Evolutionary conservation across 2,329 filamentous ascomycete species (phyloP), one percentile per base, ranked within the genome.

Genomic region (Bertia moriformis): DNA sequence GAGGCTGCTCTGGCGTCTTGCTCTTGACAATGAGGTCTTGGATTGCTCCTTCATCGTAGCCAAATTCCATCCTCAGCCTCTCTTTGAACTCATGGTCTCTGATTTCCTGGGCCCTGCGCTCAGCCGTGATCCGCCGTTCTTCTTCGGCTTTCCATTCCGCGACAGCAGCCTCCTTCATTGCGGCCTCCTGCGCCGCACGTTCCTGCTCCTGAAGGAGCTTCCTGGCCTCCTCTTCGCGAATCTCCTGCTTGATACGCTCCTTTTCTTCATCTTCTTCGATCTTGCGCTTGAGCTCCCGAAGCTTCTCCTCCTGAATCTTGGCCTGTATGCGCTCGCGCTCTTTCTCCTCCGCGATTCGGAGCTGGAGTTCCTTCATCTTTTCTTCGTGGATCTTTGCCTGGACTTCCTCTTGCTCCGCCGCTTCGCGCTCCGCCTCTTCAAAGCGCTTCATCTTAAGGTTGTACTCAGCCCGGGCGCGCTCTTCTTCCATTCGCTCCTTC

Each of bases 111-210:
- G 7, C 20, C 20, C n/a, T 18, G 12, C 14, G 10, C 37, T 38
- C 18, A 27, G 37, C 40, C 15, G 37, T 44, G 5, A 46, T 45
- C 33, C 41, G 47, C 0, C 48, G 46, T 17, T 48, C 45, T 41
- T 60, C 51, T 18, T 50, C 46, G 4, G 51, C 40, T 42, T 54
- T 56, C 52, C 51, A 58, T 41, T 57, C 54, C n/a, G 54, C 51
- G 18, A 58, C 22, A n/a, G 22, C 22, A 27, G 22, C 22, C 7
- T 7, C 22, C 22, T 27, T 27, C 22, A 27, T 27, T 7, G 22
- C 22, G 7, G 22, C 22, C 22, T 27, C 22, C n/a, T 27, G 7
- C 7, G 22, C 22, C 7, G 22, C 22, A 29, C 24, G 24, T n/a
- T n/a, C n/a, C n/a, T n/a, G 24, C 24, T 29, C 24, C n/a, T 29